A percentile compares a stretch with the other conserved stretches of the same genome.
Evolutionary conservation across 306 rosid species (phyloP).

Genomic region (Citrullus amarus): DNA sequence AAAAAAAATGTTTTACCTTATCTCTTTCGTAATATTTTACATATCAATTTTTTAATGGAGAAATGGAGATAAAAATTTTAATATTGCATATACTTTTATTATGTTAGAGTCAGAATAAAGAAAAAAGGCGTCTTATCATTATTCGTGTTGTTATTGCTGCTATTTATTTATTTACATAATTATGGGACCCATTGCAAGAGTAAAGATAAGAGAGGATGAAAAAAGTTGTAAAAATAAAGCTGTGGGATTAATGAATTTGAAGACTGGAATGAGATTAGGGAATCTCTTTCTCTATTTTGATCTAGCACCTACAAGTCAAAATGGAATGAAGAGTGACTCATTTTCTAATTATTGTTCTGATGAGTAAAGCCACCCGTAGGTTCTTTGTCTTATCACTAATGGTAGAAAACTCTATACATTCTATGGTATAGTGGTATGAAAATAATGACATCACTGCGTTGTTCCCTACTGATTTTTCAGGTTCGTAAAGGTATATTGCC

Average conservation of each 20-base stretch:
- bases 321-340: not conserved
- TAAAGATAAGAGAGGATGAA: not conserved
- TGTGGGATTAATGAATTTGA: not conserved
- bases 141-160: not conserved
- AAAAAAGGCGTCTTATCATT: not conserved
- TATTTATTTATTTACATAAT: not conserved
- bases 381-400: not conserved
- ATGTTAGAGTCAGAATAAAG: not conserved
- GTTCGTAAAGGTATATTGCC: constrained; percentile 80
- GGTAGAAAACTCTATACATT: not conserved
- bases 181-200: not conserved
- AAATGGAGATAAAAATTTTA: not conserved
- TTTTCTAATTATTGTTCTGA: not conserved
- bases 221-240: not conserved
- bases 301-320: not conserved
- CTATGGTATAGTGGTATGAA: not conserved
- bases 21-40: not conserved
- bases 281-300: not conserved
- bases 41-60: not conserved
- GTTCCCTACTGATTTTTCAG: constrained; percentile 27
- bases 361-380: not conserved
- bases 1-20: too few species aligned
- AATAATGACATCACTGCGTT: not conserved
- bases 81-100: not conserved
- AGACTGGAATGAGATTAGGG: not conserved